These are phyloP conservation scores for Psilocybe tampanensis DNA, from an alignment of 768 basidiomycete species.

Conservation along the genomic window DNA sequence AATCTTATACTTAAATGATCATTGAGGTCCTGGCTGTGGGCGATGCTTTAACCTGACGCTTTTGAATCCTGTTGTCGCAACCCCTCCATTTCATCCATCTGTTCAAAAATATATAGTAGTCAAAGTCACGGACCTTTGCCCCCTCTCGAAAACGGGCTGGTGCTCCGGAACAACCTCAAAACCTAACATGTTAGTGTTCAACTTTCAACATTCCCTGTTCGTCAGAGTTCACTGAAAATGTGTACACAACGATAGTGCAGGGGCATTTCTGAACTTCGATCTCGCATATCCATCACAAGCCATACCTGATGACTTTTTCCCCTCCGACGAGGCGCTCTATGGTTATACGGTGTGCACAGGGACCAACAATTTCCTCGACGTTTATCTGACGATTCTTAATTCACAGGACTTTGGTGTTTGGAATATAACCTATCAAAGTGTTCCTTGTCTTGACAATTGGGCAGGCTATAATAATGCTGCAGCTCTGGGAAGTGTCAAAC, in stretches of 20 bases:
- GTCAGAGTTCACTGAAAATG: neutral
- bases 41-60: constrained; percentile 80
- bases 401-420: constrained; percentile 83
- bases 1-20: constrained; percentile 8
- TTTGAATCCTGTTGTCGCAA: constrained; percentile 63
- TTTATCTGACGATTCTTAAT: neutral
- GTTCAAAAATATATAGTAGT: constrained; percentile 63
- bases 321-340: constrained; percentile 66
- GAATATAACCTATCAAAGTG: constrained; percentile 73
- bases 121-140: constrained; percentile 83
- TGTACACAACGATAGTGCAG: constrained; percentile 47
- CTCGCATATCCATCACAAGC: constrained; percentile 75
- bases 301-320: constrained; percentile 75
- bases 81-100: constrained; percentile 71
- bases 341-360: constrained; percentile 46
- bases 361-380: neutral
- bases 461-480: constrained; percentile 55
- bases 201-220: neutral
- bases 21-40: constrained; percentile 68
- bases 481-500: constrained; percentile 69
- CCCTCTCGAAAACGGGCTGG: constrained; percentile 62
- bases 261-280: constrained; percentile 78
- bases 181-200: constrained; percentile 61
- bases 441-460: constrained; percentile 68
- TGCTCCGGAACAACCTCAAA: constrained; percentile 65